Evolutionary conservation across 2,329 filamentous ascomycete genomes (phyloP).

Genomic region (Colletotrichum lentis): DNA sequence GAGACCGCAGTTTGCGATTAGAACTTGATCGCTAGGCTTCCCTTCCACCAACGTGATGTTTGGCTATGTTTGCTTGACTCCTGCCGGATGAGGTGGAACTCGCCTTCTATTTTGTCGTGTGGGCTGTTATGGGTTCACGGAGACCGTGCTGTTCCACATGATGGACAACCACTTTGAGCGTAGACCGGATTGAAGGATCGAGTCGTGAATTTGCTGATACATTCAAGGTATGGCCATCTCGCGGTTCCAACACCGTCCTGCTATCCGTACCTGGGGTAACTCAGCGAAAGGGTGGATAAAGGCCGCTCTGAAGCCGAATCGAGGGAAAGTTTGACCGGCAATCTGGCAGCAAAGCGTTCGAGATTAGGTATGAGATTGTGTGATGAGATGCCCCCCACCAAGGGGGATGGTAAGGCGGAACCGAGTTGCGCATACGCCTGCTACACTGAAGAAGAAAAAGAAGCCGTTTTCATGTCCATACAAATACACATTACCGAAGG

Average conservation of each 20-base stretch:
- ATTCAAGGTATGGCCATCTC: too few relatives aligned
- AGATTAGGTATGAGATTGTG: neutral
- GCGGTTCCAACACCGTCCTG: too few relatives aligned
- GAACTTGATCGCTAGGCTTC: neutral
- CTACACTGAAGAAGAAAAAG: slow-evolving; percentile 30
- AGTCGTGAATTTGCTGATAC: too few relatives aligned
- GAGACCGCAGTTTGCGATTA: neutral
- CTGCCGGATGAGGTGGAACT: neutral
- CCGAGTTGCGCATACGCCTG: slow-evolving; percentile 31
- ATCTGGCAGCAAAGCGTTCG: too few relatives aligned
- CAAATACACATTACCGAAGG: slow-evolving; percentile 36
- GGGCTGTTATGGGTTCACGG: neutral
- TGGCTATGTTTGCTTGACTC: too few relatives aligned
- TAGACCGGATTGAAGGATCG: too few relatives aligned
- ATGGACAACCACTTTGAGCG: too few relatives aligned
- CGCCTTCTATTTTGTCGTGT: neutral
- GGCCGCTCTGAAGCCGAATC: too few relatives aligned
- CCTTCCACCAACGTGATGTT: neutral
- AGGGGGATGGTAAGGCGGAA: slow-evolving; percentile 1
- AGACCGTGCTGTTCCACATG: neutral
- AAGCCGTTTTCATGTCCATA: slow-evolving; percentile 31
- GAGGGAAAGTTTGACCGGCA: too few relatives aligned
- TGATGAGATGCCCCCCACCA: neutral
- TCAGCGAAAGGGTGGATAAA: too few relatives aligned
- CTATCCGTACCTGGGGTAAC: too few relatives aligned